Evolutionary conservation across 169 alveolate genomes (phyloP), one percentile per base, ranked within the genome.

Genomic region (Plasmodium blacklocki): DNA sequence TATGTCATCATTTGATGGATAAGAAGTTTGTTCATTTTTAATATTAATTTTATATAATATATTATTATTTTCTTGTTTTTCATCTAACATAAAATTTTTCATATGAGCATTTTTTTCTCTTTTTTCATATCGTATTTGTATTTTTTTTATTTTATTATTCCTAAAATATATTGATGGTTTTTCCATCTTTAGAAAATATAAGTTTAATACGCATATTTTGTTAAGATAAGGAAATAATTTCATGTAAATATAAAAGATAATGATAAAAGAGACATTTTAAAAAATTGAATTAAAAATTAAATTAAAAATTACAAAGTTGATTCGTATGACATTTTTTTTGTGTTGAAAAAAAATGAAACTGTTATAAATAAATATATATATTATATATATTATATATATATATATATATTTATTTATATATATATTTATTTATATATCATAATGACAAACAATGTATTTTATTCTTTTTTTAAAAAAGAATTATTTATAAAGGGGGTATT

Each of bases 161-260:
- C n/a, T 15, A 54, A 76, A 76, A 15, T 76, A 76, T 9, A 63
- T 76, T 29, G 89, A 76, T 54, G 62, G 45, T 64, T 68, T 67
- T 7, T 76, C 76, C 89, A 76, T 76, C 29, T 6, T 66, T 39
- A 76, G 18, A 43, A 76, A 76, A 56, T 56, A 76, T 19, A 76
- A 59, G 52, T 76, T 76, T 23, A 58, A 9, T 43, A 76, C n/a
- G 71, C 63, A 47, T 19, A 59, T 15, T 39, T 64, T 76, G 54
- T 76, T 76, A 49, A 68, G 9, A 49, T 47, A 32, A 5, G 19
- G 12, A n/a, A 8, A 21, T 49, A 76, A 56, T 56, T 62, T 76
- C 89, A 76, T 76, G 19, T 63, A 76, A 64, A 18, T 5, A 5
- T 32, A 32, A 32, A 32, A 32, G 8, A 32, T 32, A 32, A 32